phyloP scores from a whole-genome alignment of 2,329 filamentous ascomycete genomes.

The Fusarium beomiforme region DNA sequence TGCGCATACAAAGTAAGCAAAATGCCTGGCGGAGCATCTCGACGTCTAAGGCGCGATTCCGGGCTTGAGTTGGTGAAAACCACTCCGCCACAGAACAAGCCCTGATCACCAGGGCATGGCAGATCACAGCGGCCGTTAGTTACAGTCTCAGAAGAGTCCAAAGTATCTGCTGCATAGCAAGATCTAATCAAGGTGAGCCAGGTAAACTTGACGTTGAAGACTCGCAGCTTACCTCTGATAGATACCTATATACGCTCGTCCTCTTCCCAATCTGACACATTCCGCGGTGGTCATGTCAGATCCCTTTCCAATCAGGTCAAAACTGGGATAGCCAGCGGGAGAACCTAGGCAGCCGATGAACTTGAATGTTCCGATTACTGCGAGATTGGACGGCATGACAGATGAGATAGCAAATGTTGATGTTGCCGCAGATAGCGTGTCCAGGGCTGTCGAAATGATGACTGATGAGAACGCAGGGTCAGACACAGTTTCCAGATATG shows the following conservation, averaged over 20 bases:
- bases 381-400: background rate
- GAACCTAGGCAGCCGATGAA: background rate
- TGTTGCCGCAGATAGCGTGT: background rate
- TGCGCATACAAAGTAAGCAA: background rate
- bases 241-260: background rate
- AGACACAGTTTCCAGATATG: background rate
- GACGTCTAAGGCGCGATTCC: background rate
- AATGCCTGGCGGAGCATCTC: background rate
- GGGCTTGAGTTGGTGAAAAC: background rate
- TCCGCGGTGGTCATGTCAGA: background rate
- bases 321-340: background rate
- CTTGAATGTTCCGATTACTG: constrained; percentile 4
- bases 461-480: background rate
- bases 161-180: background rate
- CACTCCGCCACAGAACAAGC: background rate
- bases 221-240: background rate
- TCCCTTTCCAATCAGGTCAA: background rate
- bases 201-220: background rate
- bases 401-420: background rate
- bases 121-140: background rate
- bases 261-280: background rate
- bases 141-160: background rate
- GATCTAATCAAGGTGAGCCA: background rate
- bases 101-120: background rate
- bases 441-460: background rate